Evolutionary conservation across 352 stramenopile genomes (phyloP).

Genomic region (Globisporangium barbulae): DNA sequence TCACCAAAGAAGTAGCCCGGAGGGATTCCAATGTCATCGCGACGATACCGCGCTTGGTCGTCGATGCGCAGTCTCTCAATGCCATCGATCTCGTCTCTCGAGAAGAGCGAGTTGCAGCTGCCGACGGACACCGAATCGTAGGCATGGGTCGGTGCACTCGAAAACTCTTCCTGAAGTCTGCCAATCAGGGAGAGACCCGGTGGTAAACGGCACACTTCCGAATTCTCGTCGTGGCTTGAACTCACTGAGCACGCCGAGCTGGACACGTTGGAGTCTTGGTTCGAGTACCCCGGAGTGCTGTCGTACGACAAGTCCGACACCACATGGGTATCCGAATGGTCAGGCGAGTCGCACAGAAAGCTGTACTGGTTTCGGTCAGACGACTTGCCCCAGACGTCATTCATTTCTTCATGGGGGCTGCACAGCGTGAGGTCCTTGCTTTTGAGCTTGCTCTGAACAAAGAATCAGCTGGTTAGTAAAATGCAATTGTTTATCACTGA

Average conservation of each 20-base stretch:
- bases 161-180: conserved; percentile 80
- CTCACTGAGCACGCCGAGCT: conserved; percentile 20
- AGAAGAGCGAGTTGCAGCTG: conserved; percentile 9
- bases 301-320: conserved; percentile 23
- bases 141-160: conserved; percentile 59
- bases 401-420: not conserved
- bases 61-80: conserved; percentile 14
- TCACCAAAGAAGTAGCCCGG: conserved; percentile 11
- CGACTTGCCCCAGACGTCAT: conserved; percentile 14
- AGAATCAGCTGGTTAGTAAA: conserved; percentile 5
- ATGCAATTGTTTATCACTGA: not conserved
- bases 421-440: conserved; percentile 2
- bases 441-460: conserved; percentile 7
- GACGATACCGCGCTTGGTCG: not conserved
- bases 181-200: conserved; percentile 62
- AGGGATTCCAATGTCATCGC: not conserved
- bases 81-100: not conserved
- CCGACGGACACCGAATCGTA: conserved; percentile 26
- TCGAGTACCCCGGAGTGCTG: conserved; percentile 18
- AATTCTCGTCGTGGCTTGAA: conserved; percentile 22
- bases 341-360: conserved; percentile 24
- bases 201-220: conserved; percentile 21
- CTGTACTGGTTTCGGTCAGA: conserved; percentile 4
- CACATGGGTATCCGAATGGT: conserved; percentile 24
- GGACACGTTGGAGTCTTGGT: conserved; percentile 21